Evolutionary conservation across 768 basidiomycete species (phyloP), one percentile per base, ranked within the genome.

Genomic region (Rhodotorula paludigena): DNA sequence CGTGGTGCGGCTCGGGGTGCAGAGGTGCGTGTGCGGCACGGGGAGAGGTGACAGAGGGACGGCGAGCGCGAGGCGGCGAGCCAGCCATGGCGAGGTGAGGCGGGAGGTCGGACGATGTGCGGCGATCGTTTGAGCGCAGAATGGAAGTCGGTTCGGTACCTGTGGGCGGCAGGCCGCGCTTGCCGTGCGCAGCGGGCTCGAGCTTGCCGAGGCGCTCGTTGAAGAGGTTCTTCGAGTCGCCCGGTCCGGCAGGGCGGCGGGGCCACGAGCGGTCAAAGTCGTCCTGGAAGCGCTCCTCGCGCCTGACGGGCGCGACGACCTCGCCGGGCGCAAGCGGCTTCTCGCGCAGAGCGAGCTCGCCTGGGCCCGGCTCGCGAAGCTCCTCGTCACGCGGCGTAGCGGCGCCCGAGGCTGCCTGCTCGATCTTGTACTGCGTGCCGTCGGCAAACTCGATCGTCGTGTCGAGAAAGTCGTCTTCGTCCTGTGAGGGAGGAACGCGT

Each of bases 201-300:
- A 97, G 79, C 70, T 86, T 84, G 75, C 96, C 97, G 16, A 88
- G 89, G 7, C 89, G 86, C 75, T 94, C 96, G 75, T 99, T 98
- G 82, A 97, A 99, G n/a, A 99, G 82, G 1, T 87, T 87, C 48
- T 88, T 83, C 4, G 82, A 78, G 47, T 23, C 39, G 25, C 39
- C 30, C 0, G 48, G 20, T 11, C 14, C 45, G 36, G 25, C 49
- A 20, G 42, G 70, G 20, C 36, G 59, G 20, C 56, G 85, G n/a
- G 92, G 92, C 92, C 92, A 96, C 74, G 90, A 92, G 57, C 94
- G 86, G 80, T 96, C 94, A 76, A 90, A 94, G 78, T 97, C 93
- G 73, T 97, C 92, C 11, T 84, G 86, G 78, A 94, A 93, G 38
- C 92, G 83, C 57, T 96, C 90, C 71, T 89, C 88, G 77, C 92